Evolutionary conservation across 2,329 filamentous ascomycete genomes (phyloP).

Genomic region (Colletotrichum euphorbiae): DNA sequence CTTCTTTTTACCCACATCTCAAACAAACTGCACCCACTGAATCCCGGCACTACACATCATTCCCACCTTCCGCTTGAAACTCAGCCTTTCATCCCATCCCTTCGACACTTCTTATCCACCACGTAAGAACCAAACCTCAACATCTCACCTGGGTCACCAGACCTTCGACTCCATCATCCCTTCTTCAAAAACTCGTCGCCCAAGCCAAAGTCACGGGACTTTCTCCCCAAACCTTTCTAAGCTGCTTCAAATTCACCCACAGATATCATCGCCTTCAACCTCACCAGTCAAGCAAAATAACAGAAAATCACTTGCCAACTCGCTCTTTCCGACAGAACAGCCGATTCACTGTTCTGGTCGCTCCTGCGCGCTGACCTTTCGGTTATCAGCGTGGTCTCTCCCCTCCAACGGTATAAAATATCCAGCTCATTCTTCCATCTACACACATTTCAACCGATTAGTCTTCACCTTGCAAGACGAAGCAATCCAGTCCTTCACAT

Average conservation of each 20-base stretch:
- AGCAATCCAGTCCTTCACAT: too few species aligned
- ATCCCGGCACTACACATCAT: too few species aligned
- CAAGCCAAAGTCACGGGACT: neutral
- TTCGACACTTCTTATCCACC: too few species aligned
- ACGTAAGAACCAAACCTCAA: neutral
- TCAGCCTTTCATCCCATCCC: too few species aligned
- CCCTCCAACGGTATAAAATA: too few species aligned
- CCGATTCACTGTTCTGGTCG: constrained; percentile 1
- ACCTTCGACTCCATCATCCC: neutral
- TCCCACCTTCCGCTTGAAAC: too few species aligned
- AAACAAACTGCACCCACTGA: too few species aligned
- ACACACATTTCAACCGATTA: neutral
- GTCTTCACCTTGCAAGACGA: too few species aligned
- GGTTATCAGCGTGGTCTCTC: neutral
- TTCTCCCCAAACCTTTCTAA: neutral
- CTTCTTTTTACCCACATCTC: neutral
- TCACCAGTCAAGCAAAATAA: neutral
- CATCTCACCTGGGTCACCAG: neutral
- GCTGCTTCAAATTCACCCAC: too few species aligned
- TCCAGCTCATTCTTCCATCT: neutral
- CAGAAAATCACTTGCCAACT: neutral
- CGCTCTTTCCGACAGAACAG: neutral
- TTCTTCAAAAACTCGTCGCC: neutral
- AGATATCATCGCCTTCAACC: neutral
- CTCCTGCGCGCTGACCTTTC: neutral